Evolutionary conservation across 208 protist genomes (phyloP), one percentile per base, ranked within the genome.

Genomic region (Strigomonas culicis): DNA sequence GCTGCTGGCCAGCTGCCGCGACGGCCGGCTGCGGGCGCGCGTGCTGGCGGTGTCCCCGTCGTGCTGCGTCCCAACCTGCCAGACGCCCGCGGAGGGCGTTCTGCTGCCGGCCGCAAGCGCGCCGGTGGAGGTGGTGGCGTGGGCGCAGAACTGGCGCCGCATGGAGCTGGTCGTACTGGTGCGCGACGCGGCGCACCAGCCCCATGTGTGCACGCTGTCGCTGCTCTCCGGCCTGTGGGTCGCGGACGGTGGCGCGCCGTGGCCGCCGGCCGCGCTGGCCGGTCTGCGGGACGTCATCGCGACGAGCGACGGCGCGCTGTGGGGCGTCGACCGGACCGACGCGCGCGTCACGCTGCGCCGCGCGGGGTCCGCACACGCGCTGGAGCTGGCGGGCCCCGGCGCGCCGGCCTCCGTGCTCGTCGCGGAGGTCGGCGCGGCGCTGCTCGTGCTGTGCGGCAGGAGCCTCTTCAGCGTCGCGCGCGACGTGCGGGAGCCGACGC

Each of bases 371-470:
- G 22, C 52, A 24, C 6, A 39, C 17, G 39, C 39, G 28, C 19
- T 74, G 7, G 61, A 59, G 49, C 71, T 86, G 47, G 17, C 52
- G 0, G 67, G 59, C 61, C 67, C 51, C 4, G 75, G 63, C 22
- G 59, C 68, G n/a, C 65, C 31, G 6, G 52, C 70, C 60, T 74
- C 65, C 41, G 50, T 75, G 63, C 41, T 53, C 55, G 58, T 64
- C 24, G 66, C 63, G 17, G 27, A 55, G 0, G 68, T 56, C 4
- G 60, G 58, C 10, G 43, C 13, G 1, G 25, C 62, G 1, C 49
- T 83, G 7, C 74, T 76, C 27, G 68, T 80, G 39, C 65, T 83
- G 19, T 49, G 63, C 2, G 80, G 80, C 30, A 60, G 66, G 43
- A 68, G 57, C n/a, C 24, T 83, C 4, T 83, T 72, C 19, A n/a